Conservation (phyloP, 164 flowering plant species). For the Protea cynaroides region DNA sequence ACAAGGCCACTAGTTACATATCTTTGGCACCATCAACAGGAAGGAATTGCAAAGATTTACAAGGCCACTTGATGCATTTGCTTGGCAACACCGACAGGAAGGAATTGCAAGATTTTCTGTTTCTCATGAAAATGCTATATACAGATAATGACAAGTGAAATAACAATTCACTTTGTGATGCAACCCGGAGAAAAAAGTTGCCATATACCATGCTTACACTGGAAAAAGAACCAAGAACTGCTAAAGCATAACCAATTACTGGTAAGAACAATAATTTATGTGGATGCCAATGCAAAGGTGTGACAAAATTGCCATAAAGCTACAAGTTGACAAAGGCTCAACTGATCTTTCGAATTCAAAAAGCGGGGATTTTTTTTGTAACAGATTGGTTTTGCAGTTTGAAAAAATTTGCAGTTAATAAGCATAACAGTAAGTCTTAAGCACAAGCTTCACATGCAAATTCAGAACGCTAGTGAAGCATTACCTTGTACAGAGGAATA, state of each 20-base stretch:
- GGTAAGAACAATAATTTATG: neutral
- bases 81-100: neutral
- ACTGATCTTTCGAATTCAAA: neutral
- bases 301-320: neutral
- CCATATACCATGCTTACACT: too few species aligned
- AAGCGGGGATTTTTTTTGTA: neutral
- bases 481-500: constrained; percentile 99
- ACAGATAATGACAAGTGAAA: neutral
- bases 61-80: too few species aligned
- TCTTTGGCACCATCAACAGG: too few species aligned
- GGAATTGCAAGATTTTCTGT: neutral
- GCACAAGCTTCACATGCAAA: constrained; percentile 43
- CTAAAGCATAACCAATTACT: too few species aligned
- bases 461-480: constrained; percentile 34
- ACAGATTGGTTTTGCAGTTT: neutral
- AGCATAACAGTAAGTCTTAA: constrained; percentile 20
- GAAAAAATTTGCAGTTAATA: constrained; percentile 1
- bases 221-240: too few species aligned
- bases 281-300: neutral
- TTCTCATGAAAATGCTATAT: neutral
- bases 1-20: too few species aligned
- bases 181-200: neutral
- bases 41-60: too few species aligned
- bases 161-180: neutral
- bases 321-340: neutral